These are phyloP conservation scores for Fraxinus pennsylvanica DNA, from an alignment of 257 asterid species.

Conservation along the genomic window DNA sequence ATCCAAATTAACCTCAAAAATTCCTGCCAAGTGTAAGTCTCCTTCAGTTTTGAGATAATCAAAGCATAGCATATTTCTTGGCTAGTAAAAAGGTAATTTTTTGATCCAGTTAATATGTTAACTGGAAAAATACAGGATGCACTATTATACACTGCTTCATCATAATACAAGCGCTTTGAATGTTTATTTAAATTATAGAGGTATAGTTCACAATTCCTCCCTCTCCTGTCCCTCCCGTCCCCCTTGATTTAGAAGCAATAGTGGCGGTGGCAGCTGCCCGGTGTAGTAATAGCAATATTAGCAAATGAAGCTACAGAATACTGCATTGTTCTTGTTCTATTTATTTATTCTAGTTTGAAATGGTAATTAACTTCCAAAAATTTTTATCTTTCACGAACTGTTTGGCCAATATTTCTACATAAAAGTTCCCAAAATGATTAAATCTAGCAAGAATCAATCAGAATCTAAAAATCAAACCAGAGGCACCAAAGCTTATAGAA, in stretches of 20 bases:
- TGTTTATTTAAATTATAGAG: background rate
- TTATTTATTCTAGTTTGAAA: background rate
- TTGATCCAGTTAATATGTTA: too few species aligned
- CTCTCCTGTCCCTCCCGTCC: background rate
- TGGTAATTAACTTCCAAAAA: background rate
- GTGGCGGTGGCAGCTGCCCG: background rate
- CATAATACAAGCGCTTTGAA: background rate
- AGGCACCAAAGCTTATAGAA: background rate
- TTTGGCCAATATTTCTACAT: background rate
- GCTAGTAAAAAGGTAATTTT: background rate
- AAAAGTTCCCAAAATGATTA: background rate
- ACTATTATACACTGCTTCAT: background rate
- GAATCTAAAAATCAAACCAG: background rate
- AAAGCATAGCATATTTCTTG: background rate
- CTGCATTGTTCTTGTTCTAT: background rate
- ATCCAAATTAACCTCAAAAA: constrained; percentile 77
- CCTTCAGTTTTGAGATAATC: constrained; percentile 17
- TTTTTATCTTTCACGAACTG: background rate
- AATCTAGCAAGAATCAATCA: constrained; percentile 1
- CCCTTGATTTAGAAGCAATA: background rate
- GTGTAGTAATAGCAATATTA: background rate
- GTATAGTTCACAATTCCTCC: background rate
- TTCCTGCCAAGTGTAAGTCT: constrained; percentile 49
- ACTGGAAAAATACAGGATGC: background rate
- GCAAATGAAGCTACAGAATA: background rate